Percentiles rank a stretch among this genome's conserved stretches.
phyloP scores from a whole-genome alignment of 2,329 filamentous ascomycete genomes.

The Aspergillus tubingensis region DNA sequence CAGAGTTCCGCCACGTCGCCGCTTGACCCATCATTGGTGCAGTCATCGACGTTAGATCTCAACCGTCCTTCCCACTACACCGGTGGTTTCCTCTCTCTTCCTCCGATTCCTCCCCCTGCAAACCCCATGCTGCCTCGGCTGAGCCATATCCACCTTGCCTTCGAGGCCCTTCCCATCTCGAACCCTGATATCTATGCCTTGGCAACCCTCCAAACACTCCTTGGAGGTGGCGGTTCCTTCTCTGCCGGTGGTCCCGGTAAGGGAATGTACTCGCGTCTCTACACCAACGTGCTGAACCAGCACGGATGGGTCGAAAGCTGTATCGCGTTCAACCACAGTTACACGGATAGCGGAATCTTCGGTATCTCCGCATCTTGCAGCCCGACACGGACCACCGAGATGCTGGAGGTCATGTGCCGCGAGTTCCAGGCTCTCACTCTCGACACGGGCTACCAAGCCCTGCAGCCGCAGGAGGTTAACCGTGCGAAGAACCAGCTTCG shows the following conservation, averaged over 20 bases:
- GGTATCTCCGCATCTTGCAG: constrained; percentile 87
- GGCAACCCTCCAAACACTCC: constrained; percentile 90
- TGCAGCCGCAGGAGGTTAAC: constrained; percentile 76
- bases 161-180: constrained; percentile 88
- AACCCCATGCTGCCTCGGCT: constrained; percentile 78
- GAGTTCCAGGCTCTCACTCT: constrained; percentile 78
- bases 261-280: constrained; percentile 97
- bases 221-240: constrained; percentile 94
- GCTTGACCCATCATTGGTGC: constrained; percentile 50
- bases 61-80: constrained; percentile 77
- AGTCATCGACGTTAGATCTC: constrained; percentile 58
- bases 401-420: constrained; percentile 94
- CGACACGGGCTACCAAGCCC: constrained; percentile 70
- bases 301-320: constrained; percentile 97
- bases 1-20: constrained; percentile 59
- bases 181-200: constrained; percentile 95
- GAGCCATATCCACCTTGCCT: constrained; percentile 92
- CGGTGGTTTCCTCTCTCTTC: constrained; percentile 86
- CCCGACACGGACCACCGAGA: constrained; percentile 73
- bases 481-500: constrained; percentile 97
- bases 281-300: constrained; percentile 97
- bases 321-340: constrained; percentile 94
- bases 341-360: constrained; percentile 93
- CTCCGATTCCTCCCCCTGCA: constrained; percentile 72
- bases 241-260: constrained; percentile 95